Percentiles rank a stretch among this genome's conserved stretches.
phyloP scores from a whole-genome alignment of 352 stramenopile genomes.

The Pythium insidiosum region DNA sequence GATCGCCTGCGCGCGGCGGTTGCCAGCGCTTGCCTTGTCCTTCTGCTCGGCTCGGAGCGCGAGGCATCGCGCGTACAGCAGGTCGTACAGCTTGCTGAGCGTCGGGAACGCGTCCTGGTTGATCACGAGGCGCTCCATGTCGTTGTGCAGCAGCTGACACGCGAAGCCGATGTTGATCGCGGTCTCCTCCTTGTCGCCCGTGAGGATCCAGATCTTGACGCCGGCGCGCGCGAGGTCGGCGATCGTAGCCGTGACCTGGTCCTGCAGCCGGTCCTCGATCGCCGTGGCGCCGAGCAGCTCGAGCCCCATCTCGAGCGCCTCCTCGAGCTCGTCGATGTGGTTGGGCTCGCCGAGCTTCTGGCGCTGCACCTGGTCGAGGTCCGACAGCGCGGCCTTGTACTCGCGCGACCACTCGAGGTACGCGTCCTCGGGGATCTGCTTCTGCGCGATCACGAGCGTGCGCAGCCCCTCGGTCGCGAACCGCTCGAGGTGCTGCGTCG shows the following conservation, averaged over 20 bases:
- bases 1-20: constrained; percentile 32
- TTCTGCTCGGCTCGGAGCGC: constrained; percentile 30
- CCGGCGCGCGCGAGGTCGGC: constrained; percentile 60
- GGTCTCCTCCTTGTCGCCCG: constrained; percentile 92
- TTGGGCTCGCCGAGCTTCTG: constrained; percentile 55
- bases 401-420: constrained; percentile 69
- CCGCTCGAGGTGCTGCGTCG: constrained; percentile 68
- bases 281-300: constrained; percentile 70
- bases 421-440: constrained; percentile 49
- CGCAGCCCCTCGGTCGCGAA: constrained; percentile 84
- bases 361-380: constrained; percentile 56
- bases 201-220: constrained; percentile 85
- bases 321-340: constrained; percentile 75
- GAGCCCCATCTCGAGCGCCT: constrained; percentile 63
- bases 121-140: constrained; percentile 90
- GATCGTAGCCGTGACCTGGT: constrained; percentile 68
- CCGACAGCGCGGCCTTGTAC: constrained; percentile 65
- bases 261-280: constrained; percentile 79
- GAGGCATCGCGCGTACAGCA: constrained; percentile 38
- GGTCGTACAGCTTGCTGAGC: constrained; percentile 46
- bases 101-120: constrained; percentile 55
- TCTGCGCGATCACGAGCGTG: constrained; percentile 85
- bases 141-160: constrained; percentile 93
- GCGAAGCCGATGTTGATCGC: constrained; percentile 96
- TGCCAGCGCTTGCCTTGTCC: constrained; percentile 1